phyloP scores from a whole-genome alignment of 2,329 filamentous ascomycete genomes.

The Fusarium aywerte region DNA sequence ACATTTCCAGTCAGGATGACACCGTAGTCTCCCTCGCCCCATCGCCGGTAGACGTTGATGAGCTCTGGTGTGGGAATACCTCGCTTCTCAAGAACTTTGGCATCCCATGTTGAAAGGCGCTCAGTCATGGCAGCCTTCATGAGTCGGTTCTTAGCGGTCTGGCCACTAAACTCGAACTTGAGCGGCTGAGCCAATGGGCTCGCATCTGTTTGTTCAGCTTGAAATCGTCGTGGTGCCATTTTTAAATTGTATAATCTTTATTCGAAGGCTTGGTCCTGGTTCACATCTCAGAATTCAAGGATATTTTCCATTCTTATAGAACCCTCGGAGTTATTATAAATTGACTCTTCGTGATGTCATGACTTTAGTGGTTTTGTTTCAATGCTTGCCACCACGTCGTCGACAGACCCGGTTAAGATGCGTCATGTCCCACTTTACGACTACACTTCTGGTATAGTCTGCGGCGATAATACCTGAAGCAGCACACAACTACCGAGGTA shows the following conservation, averaged over 20 bases:
- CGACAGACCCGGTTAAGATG: conserved; percentile 1
- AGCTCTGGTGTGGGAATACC: conserved; percentile 54
- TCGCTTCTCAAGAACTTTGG: conserved; percentile 61
- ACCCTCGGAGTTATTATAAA: not conserved
- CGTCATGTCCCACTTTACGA: conserved; percentile 26
- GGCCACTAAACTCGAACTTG: conserved; percentile 62
- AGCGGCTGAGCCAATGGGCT: conserved; percentile 57
- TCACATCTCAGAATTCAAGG: rapidly evolving
- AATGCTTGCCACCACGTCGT: not conserved
- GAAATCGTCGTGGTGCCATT: conserved; percentile 24
- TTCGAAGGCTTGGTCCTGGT: rapidly evolving
- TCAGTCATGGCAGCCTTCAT: conserved; percentile 76
- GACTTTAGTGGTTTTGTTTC: not conserved
- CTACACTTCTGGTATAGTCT: conserved; percentile 9
- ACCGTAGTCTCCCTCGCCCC: conserved; percentile 68
- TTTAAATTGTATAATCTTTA: not conserved
- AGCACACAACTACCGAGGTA: conserved; percentile 3
- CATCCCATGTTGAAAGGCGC: conserved; percentile 68
- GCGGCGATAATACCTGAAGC: not conserved
- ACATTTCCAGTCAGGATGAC: conserved; percentile 71
- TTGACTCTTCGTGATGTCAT: conserved; percentile 16
- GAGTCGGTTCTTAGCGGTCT: conserved; percentile 71
- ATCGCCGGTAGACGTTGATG: conserved; percentile 66
- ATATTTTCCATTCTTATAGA: not conserved
- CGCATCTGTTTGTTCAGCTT: conserved; percentile 5